These are phyloP conservation scores for Diplodia intermedia DNA, from an alignment of 2,329 filamentous ascomycete species.

Conservation along the genomic window DNA sequence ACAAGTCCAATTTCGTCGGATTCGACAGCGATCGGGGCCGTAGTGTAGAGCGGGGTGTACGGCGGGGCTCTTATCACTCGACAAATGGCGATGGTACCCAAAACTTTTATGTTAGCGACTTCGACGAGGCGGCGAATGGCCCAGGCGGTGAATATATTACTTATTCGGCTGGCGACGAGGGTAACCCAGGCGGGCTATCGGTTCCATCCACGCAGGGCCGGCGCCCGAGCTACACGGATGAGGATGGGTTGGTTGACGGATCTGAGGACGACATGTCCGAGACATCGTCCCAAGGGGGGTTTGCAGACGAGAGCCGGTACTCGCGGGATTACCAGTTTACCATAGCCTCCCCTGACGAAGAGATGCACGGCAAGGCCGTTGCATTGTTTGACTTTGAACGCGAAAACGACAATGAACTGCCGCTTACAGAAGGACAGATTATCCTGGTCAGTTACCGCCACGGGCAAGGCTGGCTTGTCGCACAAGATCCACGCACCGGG, in stretches of 20 bases:
- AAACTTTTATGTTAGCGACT: constrained; percentile 75
- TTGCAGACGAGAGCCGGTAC: constrained; percentile 75
- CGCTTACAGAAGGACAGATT: constrained; percentile 90
- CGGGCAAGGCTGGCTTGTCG: constrained; percentile 96
- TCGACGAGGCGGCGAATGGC: constrained; percentile 71
- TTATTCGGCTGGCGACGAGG: constrained; percentile 56
- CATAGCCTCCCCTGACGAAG: constrained; percentile 92
- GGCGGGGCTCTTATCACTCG: constrained; percentile 54
- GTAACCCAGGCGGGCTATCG: constrained; percentile 6
- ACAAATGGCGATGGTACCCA: constrained; percentile 74
- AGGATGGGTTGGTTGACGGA: constrained; percentile 47
- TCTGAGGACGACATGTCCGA: constrained; percentile 51
- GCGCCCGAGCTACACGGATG: constrained; percentile 51
- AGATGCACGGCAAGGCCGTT: constrained; percentile 96
- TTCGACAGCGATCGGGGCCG: constrained; percentile 48
- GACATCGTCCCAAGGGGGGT: constrained; percentile 46
- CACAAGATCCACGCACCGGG: constrained; percentile 90
- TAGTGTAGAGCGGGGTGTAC: constrained; percentile 45
- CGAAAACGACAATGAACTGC: constrained; percentile 96
- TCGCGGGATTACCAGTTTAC: constrained; percentile 94
- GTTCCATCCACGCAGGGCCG: constrained; percentile 56
- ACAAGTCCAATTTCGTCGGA: constrained; percentile 61
- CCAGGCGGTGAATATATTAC: constrained; percentile 82
- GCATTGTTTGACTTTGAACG: constrained; percentile 93
- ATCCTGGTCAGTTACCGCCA: constrained; percentile 96